Conservation (phyloP, 2,329 filamentous ascomycete species). For the Knufia fluminis region DNA sequence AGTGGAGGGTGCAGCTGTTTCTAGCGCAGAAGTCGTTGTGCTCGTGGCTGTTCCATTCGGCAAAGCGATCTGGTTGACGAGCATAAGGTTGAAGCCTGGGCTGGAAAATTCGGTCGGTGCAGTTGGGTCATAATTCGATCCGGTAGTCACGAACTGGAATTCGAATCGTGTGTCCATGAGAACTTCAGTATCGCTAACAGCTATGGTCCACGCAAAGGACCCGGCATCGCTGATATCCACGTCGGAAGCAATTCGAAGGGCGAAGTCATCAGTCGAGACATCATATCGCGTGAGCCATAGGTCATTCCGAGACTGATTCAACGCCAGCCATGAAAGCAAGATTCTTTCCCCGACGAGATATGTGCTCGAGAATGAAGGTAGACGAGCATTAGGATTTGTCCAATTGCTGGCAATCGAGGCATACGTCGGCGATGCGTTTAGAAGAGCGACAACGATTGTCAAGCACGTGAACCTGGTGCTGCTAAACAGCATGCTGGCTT, state of each 20-base stretch:
- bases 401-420: background rate
- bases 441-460: background rate
- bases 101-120: background rate
- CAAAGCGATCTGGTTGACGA: background rate
- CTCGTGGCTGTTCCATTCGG: background rate
- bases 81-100: conserved; percentile 1
- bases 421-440: background rate
- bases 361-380: background rate
- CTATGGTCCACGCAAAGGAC: background rate
- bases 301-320: background rate
- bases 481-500: no score
- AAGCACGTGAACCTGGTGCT: no score
- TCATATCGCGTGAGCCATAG: conserved; percentile 1
- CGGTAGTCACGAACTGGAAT: background rate
- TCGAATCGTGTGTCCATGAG: background rate
- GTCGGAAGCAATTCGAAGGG: background rate
- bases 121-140: background rate
- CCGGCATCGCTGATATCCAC: background rate
- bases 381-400: background rate
- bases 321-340: background rate
- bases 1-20: background rate
- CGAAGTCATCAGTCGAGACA: background rate
- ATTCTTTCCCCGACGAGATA: background rate
- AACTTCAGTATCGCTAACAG: background rate
- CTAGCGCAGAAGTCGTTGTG: background rate